Evolutionary conservation across 2,329 filamentous ascomycete genomes (phyloP), one percentile per base, ranked within the genome.

Genomic region (Phaeoacremonium minimum): DNA sequence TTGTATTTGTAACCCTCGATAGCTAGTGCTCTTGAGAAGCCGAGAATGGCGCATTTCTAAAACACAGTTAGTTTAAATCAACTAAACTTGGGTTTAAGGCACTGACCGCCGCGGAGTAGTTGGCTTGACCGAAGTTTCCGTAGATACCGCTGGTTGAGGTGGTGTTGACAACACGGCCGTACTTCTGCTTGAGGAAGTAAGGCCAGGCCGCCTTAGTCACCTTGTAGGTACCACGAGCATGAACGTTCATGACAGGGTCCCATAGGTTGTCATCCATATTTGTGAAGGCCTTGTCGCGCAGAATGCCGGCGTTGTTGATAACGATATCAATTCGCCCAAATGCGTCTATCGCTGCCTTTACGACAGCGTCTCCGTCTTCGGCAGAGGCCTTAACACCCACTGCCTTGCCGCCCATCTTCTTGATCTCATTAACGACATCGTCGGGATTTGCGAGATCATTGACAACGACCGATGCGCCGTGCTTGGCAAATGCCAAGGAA

Each of bases 101-200:
- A 73, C 81, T 69, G 75, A 86, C 82, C 40, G 87, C 87, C 41
- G 91, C 87, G 44, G 93, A 78, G 64, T 98, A 98, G 75, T 98
- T 98, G 55, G 91, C 87, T 67, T 98, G 93, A 45, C 93, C 93
- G 60, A 98, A 98, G 77, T 96, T 98, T 51, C 93, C 93, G 61
- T 98, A 98, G 63, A 98, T 95, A 65, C 93, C 93, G 52, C 86
- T 94, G 33, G 93, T 97, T 22, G 88, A 95, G 28, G 93, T 93
- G 32, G 93, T 98, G 75, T 98, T 98, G 56, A 98, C 75, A 43
- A 98, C 81, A 54, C 93, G 88, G 49, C 93, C 93, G 56, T 96
- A 98, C 75, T 96, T 97, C 66, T 98, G 93, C 77, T 96, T 95
- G 35, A 97, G 75, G 74, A 98, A 87, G 65, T 94, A 86, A 34